These are phyloP conservation scores for Plasmodium ovale DNA, from an alignment of 169 alveolate species.

Conservation along the genomic window DNA sequence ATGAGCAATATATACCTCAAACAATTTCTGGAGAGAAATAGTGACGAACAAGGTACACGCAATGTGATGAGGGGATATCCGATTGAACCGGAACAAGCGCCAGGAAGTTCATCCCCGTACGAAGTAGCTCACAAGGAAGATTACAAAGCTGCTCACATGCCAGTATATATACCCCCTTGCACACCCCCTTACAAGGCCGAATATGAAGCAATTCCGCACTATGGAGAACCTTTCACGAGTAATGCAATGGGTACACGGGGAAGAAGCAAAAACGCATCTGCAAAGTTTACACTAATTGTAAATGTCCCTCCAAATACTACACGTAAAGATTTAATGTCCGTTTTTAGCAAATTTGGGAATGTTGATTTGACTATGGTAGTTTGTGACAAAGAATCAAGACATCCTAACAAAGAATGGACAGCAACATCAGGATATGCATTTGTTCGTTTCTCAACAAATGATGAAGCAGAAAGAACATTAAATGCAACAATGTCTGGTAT, in stretches of 20 bases:
- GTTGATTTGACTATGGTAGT: constrained; percentile 83
- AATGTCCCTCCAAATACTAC: constrained; percentile 83
- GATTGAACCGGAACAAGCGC: too few species aligned
- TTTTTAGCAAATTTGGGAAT: constrained; percentile 79
- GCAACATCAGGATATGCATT: constrained; percentile 84
- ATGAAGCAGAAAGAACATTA: constrained; percentile 78
- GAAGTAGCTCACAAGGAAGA: too few species aligned
- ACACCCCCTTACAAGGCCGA: too few species aligned
- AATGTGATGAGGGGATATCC: too few species aligned
- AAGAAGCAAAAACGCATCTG: constrained; percentile 13
- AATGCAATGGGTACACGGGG: not conserved
- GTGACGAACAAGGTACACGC: too few species aligned
- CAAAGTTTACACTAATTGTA: constrained; percentile 79
- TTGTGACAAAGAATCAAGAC: constrained; percentile 81
- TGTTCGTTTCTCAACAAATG: constrained; percentile 78
- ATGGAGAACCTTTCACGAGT: not conserved
- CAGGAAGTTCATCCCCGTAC: too few species aligned
- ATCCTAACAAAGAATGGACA: constrained; percentile 84
- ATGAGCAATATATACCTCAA: too few species aligned
- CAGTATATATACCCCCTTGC: too few species aligned
- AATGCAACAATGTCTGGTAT: constrained; percentile 76
- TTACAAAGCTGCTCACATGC: too few species aligned
- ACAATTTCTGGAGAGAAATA: too few species aligned
- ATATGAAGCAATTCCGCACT: not conserved
- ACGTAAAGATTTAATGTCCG: constrained; percentile 74